Evolutionary conservation across 2,329 filamentous ascomycete species (phyloP).

Genomic region (Hortaea werneckii): DNA sequence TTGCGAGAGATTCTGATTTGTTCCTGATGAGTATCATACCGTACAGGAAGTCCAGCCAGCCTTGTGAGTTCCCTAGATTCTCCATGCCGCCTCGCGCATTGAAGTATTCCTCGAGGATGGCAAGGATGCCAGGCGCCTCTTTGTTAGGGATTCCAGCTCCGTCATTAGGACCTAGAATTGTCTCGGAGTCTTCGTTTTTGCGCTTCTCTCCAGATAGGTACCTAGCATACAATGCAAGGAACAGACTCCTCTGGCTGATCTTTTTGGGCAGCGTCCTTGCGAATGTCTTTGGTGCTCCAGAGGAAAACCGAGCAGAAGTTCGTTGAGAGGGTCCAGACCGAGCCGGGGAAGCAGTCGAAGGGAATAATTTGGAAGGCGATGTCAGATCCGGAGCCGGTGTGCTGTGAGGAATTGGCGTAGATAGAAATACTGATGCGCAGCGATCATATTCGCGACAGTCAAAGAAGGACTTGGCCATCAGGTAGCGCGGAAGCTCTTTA

Average conservation of each 20-base stretch:
- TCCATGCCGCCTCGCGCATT: slow-evolving; percentile 42
- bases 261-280: slow-evolving; percentile 29
- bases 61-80: slow-evolving; percentile 43
- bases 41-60: slow-evolving; percentile 92
- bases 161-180: slow-evolving; percentile 90
- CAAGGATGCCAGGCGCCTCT: slow-evolving; percentile 65
- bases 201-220: slow-evolving; percentile 90
- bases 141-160: slow-evolving; percentile 76
- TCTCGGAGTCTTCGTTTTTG: slow-evolving; percentile 92
- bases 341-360: not conserved
- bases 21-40: slow-evolving; percentile 83
- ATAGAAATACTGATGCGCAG: slow-evolving; percentile 68
- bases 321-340: not conserved
- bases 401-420: slow-evolving; percentile 52
- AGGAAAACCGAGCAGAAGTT: not conserved
- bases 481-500: slow-evolving; percentile 69
- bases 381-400: slow-evolving; percentile 21
- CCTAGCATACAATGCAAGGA: slow-evolving; percentile 84
- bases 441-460: slow-evolving; percentile 93
- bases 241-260: slow-evolving; percentile 83
- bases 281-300: slow-evolving; percentile 17
- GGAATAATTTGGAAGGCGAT: slow-evolving; percentile 42
- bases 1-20: slow-evolving; percentile 77
- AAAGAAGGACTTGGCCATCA: slow-evolving; percentile 88
- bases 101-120: slow-evolving; percentile 74